Base-by-base conservation (phyloP, 208 protist species). In the Leishmania amazonensis region DNA sequence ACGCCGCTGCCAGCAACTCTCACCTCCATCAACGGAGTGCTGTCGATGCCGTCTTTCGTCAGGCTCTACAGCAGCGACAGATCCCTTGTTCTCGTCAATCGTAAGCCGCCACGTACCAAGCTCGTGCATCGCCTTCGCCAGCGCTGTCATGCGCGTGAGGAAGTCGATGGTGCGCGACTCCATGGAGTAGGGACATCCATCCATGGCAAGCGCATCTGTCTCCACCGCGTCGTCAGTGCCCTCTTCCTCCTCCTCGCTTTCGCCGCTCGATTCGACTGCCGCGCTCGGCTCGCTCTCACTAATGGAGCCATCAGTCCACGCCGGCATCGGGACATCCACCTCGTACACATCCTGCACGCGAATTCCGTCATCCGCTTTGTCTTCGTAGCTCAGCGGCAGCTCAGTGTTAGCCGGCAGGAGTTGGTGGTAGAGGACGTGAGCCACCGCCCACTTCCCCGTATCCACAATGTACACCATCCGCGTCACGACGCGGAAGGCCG, bases 141-240 rank as follows among this genome's bases (percentile, higher is more conserved):
- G 60, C 3, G 81, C 81, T 13, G 85, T 89, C 91, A 92, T 94
- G 65, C 82, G 70, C n/a, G 60, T 79, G 84, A 94, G 91, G 74
- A 91, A 94, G 72, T 90, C 71, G 49, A 94, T 83, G 62, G 89
- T 89, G 70, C 89, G 81, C 19, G 91, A 83, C 78, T 94, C 87
- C 88, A 93, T 83, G 51, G 89, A 85, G 75, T 90, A 92, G 42
- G 91, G 91, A 57, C 85, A 90, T 1, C 76, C 83, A 45, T 86
- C 83, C 45, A 74, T 51, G 70, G 40, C 70, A 74, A 74, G 70
- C 70, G 45, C 45, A 54, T 54, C 70, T 24, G 24, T 74, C 65
- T 79, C 24, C 17, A 53, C 81, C 13, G 71, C 68, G 19, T 76
- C 75, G 24, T 71, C 81, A 28, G 73, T 71, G 31, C 78, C 77